A percentile compares a stretch with the other conserved stretches of the same genome.
phyloP scores from a whole-genome alignment of 495 filamentous ascomycete genomes.

The Xylaria intraflava region DNA sequence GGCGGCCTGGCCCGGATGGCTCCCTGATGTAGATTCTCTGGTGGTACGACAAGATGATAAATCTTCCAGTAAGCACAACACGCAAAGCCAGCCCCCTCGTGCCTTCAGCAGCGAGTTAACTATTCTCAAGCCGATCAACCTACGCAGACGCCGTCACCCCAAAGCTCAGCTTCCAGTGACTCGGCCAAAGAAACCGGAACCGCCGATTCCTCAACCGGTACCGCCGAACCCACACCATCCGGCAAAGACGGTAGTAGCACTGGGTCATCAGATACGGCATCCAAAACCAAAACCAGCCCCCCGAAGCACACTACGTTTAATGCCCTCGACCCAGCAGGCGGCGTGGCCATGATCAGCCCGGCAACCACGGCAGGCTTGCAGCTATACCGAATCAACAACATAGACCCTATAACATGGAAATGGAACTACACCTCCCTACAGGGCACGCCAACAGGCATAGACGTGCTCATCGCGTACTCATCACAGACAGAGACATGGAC shows the following conservation, averaged over 20 bases:
- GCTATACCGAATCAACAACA: slow-evolving; percentile 85
- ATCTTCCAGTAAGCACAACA: slow-evolving; percentile 15
- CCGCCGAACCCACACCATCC: slow-evolving; percentile 2
- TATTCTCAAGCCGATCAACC: slow-evolving; percentile 15
- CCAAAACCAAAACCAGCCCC: slow-evolving; percentile 31
- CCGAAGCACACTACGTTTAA: slow-evolving; percentile 46
- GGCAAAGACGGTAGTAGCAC: no score
- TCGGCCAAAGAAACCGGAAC: slow-evolving; percentile 9
- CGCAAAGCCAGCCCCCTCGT: no score
- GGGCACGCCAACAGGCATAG: slow-evolving; percentile 67
- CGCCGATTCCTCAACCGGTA: background rate
- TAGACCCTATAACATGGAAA: slow-evolving; percentile 70
- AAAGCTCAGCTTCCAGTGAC: slow-evolving; percentile 8
- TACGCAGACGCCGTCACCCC: slow-evolving; percentile 14
- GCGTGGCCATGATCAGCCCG: slow-evolving; percentile 78
- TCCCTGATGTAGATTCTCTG: slow-evolving; percentile 31
- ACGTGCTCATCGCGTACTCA: slow-evolving; percentile 76
- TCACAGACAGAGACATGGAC: slow-evolving; percentile 38
- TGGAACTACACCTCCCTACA: slow-evolving; percentile 95
- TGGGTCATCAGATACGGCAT: no score
- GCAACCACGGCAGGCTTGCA: slow-evolving; percentile 48
- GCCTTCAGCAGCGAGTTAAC: background rate
- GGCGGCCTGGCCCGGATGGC: slow-evolving; percentile 29
- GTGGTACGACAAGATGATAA: slow-evolving; percentile 32
- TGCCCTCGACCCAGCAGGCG: slow-evolving; percentile 59